Percentiles rank a stretch among this genome's conserved stretches.
These are phyloP conservation scores for Trapa bicornis DNA, from an alignment of 345 rosid species.

Conservation along the genomic window DNA sequence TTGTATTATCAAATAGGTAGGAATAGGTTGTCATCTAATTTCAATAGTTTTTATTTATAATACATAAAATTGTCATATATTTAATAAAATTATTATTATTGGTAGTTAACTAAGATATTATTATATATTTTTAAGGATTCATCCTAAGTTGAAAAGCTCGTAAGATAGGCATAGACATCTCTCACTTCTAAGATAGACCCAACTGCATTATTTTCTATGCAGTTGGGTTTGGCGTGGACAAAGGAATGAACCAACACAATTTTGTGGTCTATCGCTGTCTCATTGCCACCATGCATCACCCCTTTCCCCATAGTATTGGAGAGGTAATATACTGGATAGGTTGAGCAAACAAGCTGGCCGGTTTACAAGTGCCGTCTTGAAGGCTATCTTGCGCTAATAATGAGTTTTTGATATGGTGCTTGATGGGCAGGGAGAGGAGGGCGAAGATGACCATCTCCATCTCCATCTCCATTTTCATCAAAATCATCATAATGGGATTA, in stretches of 20 bases:
- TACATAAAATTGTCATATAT: too few relatives aligned
- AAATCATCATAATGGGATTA: conserved; percentile 54
- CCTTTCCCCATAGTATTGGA: conserved; percentile 68
- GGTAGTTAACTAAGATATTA: too few relatives aligned
- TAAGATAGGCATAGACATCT: too few relatives aligned
- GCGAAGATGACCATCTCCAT: conserved; percentile 61
- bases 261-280: conserved; percentile 59
- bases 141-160: too few relatives aligned
- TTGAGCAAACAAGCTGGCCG: too few relatives aligned
- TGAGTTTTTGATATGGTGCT: not conserved
- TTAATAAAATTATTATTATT: too few relatives aligned
- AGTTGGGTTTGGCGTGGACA: conserved; percentile 41
- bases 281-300: conserved; percentile 47
- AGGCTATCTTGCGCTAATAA: not conserved
- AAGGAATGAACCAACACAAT: conserved; percentile 56
- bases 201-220: conserved; percentile 10
- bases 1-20: too few relatives aligned
- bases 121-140: too few relatives aligned
- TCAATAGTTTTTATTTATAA: too few relatives aligned
- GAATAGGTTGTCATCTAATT: too few relatives aligned
- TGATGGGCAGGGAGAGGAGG: conserved; percentile 46
- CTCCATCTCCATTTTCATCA: conserved; percentile 29
- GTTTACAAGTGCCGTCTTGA: not conserved
- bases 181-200: too few relatives aligned
- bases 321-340: conserved; percentile 19